Evolutionary conservation across 2,329 filamentous ascomycete genomes (phyloP).

Genomic region (Xylaria sp.): DNA sequence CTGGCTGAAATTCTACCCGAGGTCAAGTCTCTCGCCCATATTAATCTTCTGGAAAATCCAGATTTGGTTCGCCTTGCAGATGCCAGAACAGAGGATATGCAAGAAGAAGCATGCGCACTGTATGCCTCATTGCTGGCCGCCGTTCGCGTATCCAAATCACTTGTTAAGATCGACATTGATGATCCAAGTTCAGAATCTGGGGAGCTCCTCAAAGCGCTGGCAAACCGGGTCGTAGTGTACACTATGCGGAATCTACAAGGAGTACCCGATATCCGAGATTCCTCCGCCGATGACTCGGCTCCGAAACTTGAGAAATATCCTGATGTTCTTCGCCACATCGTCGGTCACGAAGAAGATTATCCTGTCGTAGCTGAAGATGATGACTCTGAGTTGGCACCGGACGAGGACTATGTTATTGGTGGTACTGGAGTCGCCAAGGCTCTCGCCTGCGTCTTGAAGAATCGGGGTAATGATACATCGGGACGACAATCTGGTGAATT

Average conservation of each 20-base stretch:
- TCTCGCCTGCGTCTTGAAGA: slow-evolving; percentile 87
- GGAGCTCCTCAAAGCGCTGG: slow-evolving; percentile 90
- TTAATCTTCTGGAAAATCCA: slow-evolving; percentile 87
- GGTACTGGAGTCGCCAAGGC: slow-evolving; percentile 96
- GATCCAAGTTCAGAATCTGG: slow-evolving; percentile 83
- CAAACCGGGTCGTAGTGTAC: slow-evolving; percentile 94
- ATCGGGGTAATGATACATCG: slow-evolving; percentile 75
- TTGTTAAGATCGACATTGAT: slow-evolving; percentile 93
- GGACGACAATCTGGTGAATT: slow-evolving; percentile 64
- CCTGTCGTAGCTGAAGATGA: slow-evolving; percentile 64
- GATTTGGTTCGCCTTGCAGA: slow-evolving; percentile 76
- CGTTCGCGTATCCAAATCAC: slow-evolving; percentile 80
- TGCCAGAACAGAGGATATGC: slow-evolving; percentile 79
- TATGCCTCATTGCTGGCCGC: slow-evolving; percentile 93
- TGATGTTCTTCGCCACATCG: slow-evolving; percentile 86
- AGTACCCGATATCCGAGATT: slow-evolving; percentile 62
- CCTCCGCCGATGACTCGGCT: slow-evolving; percentile 49
- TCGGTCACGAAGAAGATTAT: slow-evolving; percentile 72
- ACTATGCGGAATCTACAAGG: slow-evolving; percentile 91
- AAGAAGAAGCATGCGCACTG: slow-evolving; percentile 93
- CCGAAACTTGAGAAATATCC: slow-evolving; percentile 66
- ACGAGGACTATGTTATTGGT: slow-evolving; percentile 95
- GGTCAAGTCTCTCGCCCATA: slow-evolving; percentile 80
- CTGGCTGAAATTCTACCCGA: slow-evolving; percentile 92
- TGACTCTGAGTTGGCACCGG: slow-evolving; percentile 76